Conservation (phyloP, 169 alveolate genomes). For the Babesia caballi region DNA sequence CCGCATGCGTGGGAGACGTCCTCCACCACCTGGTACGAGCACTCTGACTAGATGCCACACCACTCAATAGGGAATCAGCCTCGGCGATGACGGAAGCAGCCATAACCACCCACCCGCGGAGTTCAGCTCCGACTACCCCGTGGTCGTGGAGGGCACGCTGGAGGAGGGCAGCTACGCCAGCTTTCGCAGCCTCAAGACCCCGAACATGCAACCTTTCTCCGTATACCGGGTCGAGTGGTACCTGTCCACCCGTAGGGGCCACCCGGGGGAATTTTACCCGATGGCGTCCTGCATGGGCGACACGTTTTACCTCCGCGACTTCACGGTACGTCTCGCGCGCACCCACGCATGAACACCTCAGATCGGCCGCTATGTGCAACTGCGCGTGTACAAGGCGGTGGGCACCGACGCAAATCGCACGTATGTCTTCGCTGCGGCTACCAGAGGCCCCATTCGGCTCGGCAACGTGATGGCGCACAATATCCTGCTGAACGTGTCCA, state of each 20-base stretch:
- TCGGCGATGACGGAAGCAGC: not conserved
- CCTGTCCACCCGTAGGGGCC: constrained; percentile 62
- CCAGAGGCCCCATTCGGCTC: constrained; percentile 69
- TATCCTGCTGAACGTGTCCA: constrained; percentile 58
- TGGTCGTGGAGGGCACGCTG: constrained; percentile 49
- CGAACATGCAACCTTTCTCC: constrained; percentile 6
- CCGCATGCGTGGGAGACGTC: not conserved
- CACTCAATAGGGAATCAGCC: not conserved
- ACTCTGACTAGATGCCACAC: not conserved
- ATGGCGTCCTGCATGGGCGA: constrained; percentile 51
- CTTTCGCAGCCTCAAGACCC: constrained; percentile 33
- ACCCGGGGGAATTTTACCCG: constrained; percentile 41
- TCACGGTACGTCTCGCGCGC: constrained; percentile 42
- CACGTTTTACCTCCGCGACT: constrained; percentile 65
- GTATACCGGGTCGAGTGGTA: constrained; percentile 70
- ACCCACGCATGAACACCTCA: not conserved
- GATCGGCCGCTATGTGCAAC: constrained; percentile 67
- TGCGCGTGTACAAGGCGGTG: constrained; percentile 67
- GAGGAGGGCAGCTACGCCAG: constrained; percentile 43
- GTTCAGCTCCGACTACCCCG: constrained; percentile 34
- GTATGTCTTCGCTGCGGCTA: constrained; percentile 58
- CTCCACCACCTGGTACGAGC: not conserved
- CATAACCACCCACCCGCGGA: constrained; percentile 41
- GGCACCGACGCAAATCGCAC: constrained; percentile 51
- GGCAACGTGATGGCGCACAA: constrained; percentile 63